Evolutionary conservation across 371 early-diverging fungal species (phyloP).

Genomic region (Rhizopus stolonifer): DNA sequence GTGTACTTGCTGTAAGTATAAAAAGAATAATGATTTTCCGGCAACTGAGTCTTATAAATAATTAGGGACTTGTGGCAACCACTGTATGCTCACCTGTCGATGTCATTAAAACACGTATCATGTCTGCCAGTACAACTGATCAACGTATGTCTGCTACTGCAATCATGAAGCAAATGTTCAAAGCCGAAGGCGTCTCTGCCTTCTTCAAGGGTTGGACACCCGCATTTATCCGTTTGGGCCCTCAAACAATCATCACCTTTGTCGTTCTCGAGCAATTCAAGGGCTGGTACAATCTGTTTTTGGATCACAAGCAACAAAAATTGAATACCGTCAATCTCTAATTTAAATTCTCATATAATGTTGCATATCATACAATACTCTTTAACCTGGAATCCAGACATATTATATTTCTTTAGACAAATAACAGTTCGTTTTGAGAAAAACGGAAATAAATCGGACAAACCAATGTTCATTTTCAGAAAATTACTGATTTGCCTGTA

Average conservation of each 20-base stretch:
- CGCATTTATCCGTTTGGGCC: constrained; percentile 77
- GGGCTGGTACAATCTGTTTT: constrained; percentile 25
- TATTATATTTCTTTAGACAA: too few species aligned
- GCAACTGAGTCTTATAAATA: neutral
- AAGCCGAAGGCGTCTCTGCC: constrained; percentile 73
- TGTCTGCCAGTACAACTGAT: constrained; percentile 59
- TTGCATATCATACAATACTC: too few species aligned
- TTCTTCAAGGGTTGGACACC: constrained; percentile 91
- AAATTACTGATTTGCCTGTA: too few species aligned
- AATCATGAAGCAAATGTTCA: constrained; percentile 60
- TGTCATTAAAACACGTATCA: constrained; percentile 89
- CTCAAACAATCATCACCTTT: constrained; percentile 88
- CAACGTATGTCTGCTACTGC: constrained; percentile 36
- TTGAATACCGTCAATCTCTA: too few species aligned
- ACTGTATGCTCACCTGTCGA: constrained; percentile 86
- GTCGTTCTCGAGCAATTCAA: constrained; percentile 78
- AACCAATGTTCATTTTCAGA: too few species aligned
- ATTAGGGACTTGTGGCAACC: constrained; percentile 83
- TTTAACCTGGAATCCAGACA: too few species aligned
- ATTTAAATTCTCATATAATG: too few species aligned
- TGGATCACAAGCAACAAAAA: too few species aligned
- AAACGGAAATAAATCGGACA: too few species aligned
- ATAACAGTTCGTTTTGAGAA: too few species aligned
- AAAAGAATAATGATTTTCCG: too few species aligned
- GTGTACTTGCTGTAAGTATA: constrained; percentile 73